These are phyloP conservation scores for Coemansia nantahalensis DNA, from an alignment of 192 early-diverging fungal genomes.

Conservation along the genomic window DNA sequence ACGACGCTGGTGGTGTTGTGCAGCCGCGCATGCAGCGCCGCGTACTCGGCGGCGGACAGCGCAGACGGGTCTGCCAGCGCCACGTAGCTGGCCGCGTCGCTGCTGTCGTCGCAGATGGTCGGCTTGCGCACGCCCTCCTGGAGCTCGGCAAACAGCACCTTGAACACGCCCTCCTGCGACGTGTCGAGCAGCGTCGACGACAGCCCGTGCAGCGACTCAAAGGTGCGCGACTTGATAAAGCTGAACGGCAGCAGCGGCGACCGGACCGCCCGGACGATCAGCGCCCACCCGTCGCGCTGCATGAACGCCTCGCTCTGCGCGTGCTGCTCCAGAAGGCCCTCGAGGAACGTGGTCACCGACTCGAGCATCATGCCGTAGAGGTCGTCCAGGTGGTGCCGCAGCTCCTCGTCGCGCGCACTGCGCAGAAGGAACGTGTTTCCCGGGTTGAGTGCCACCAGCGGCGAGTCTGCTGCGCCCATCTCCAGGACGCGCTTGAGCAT, in stretches of 20 bases:
- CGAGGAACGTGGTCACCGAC: conserved; percentile 51
- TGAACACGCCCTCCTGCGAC: conserved; percentile 40
- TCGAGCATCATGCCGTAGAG: conserved; percentile 57
- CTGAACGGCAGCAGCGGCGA: conserved; percentile 51
- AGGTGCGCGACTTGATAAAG: conserved; percentile 51
- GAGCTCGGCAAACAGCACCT: conserved; percentile 33
- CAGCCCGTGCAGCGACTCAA: conserved; percentile 46
- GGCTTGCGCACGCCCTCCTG: conserved; percentile 21
- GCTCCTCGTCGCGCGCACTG: conserved; percentile 35
- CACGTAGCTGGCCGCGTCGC: conserved; percentile 14
- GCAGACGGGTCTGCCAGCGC: conserved; percentile 30
- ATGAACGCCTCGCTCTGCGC: conserved; percentile 43
- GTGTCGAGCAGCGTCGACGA: conserved; percentile 47
- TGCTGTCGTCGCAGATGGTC: neutral
- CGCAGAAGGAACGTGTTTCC: conserved; percentile 46
- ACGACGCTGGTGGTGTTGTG: conserved; percentile 35
- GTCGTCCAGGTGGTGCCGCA: conserved; percentile 56
- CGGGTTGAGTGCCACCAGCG: conserved; percentile 24
- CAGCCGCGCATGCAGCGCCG: conserved; percentile 12
- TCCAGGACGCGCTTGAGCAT: conserved; percentile 68
- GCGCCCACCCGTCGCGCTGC: conserved; percentile 47
- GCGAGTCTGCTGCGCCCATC: conserved; percentile 55
- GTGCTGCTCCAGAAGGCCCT: conserved; percentile 50
- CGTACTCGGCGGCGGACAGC: conserved; percentile 24
- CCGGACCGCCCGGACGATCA: conserved; percentile 35